phyloP scores from a whole-genome alignment of 1,284 basidiomycete genomes.

The Ustilago crameri region DNA sequence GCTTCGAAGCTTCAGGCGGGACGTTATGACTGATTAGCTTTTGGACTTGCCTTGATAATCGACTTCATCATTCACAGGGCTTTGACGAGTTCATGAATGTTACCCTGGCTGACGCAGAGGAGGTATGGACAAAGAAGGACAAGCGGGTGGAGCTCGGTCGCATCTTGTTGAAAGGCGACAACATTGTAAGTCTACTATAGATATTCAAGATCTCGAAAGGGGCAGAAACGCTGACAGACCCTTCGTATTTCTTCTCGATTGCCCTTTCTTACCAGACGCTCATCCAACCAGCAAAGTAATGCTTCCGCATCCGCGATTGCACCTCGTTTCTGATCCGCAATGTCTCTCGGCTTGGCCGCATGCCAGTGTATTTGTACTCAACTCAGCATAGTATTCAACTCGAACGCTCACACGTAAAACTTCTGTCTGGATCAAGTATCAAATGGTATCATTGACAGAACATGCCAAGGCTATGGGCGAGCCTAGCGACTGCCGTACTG shows the following conservation, averaged over 20 bases:
- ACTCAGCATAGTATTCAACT: background rate
- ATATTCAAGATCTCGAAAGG: background rate
- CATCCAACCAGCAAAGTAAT: slow-evolving; percentile 57
- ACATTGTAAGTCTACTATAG: slow-evolving; percentile 51
- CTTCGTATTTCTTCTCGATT: background rate
- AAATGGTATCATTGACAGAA: slow-evolving; percentile 18
- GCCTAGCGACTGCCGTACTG: slow-evolving; percentile 32
- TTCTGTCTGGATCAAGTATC: background rate
- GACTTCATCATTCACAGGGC: slow-evolving; percentile 72
- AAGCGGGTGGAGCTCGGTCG: slow-evolving; percentile 61
- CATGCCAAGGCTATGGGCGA: background rate
- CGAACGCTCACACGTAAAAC: background rate
- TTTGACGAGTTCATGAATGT: slow-evolving; percentile 99
- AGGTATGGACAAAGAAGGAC: slow-evolving; percentile 75
- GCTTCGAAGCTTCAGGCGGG: background rate
- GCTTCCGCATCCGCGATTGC: background rate
- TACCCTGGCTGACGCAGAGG: slow-evolving; percentile 92
- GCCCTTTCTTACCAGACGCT: slow-evolving; percentile 42
- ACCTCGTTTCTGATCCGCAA: too few relatives aligned
- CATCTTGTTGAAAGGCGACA: slow-evolving; percentile 63
- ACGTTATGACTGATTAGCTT: background rate
- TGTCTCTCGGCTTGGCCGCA: background rate
- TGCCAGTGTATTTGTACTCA: slow-evolving; percentile 32
- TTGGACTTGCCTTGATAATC: background rate
- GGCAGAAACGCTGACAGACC: background rate